Evolutionary conservation across 345 rosid genomes (phyloP).

Genomic region (Linum tenue): DNA sequence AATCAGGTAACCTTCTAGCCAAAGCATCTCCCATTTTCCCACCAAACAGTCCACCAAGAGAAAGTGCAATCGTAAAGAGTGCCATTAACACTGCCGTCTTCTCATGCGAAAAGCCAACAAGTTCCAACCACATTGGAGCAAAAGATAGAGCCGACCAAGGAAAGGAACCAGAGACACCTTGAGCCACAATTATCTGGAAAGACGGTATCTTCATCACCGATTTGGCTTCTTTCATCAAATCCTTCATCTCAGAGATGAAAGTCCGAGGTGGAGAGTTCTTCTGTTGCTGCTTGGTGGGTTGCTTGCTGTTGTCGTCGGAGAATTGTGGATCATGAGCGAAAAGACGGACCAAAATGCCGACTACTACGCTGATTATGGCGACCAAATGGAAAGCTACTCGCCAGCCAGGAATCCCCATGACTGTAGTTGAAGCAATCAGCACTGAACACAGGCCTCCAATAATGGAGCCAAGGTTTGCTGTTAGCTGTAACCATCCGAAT

Average conservation of each 20-base stretch:
- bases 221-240: conserved; percentile 38
- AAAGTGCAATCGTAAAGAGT: conserved; percentile 27
- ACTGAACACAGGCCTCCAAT: conserved; percentile 48
- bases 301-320: conserved; percentile 8
- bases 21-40: conserved; percentile 55
- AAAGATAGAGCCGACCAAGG: conserved; percentile 61
- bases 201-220: conserved; percentile 45
- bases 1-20: conserved; percentile 36
- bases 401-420: conserved; percentile 72
- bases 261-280: conserved; percentile 14
- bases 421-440: conserved; percentile 50
- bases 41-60: conserved; percentile 44
- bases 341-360: conserved; percentile 45
- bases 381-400: conserved; percentile 64
- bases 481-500: conserved; percentile 69
- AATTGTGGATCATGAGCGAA: conserved; percentile 64
- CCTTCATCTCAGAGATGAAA: conserved; percentile 33
- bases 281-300: conserved; percentile 5
- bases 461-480: conserved; percentile 51
- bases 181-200: conserved; percentile 62
- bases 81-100: conserved; percentile 42
- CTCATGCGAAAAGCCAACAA: conserved; percentile 52
- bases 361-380: conserved; percentile 46
- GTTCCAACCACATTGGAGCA: conserved; percentile 61
- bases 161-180: conserved; percentile 53